These are phyloP conservation scores for Porcisia deanei DNA, from an alignment of 208 protist genomes.

Conservation along the genomic window DNA sequence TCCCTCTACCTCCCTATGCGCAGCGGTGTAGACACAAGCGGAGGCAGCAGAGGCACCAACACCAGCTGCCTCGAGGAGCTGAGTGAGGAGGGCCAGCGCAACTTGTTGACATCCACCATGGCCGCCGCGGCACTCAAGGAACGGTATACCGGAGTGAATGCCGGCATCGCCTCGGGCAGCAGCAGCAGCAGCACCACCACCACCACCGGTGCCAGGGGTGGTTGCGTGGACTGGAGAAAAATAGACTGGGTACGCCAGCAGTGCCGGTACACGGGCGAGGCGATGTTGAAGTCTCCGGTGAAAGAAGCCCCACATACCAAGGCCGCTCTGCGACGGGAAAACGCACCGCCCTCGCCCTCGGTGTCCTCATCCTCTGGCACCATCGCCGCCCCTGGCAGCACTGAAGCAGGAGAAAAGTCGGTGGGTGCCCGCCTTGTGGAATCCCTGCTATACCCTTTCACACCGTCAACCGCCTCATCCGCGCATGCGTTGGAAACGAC, in stretches of 20 bases:
- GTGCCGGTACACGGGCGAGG: slow-evolving; percentile 32
- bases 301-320: not conserved
- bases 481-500: not conserved
- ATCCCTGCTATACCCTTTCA: slow-evolving; percentile 30
- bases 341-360: not conserved
- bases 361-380: not conserved
- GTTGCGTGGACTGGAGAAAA: slow-evolving; percentile 26
- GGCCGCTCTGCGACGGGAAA: not conserved
- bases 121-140: slow-evolving; percentile 18
- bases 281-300: not conserved
- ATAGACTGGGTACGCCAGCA: slow-evolving; percentile 30
- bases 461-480: not conserved
- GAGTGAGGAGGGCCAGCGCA: slow-evolving; percentile 12
- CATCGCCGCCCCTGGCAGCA: not conserved
- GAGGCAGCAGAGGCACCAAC: not conserved
- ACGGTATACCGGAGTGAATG: slow-evolving; percentile 11
- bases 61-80: slow-evolving; percentile 13
- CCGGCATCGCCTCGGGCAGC: not conserved
- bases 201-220: not conserved
- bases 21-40: slow-evolving; percentile 2
- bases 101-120: slow-evolving; percentile 13
- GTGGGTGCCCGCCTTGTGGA: slow-evolving; percentile 26
- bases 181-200: not conserved
- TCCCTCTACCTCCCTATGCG: slow-evolving; percentile 17
- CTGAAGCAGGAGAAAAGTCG: slow-evolving; percentile 12